Evolutionary conservation across 345 rosid genomes (phyloP).

Genomic region (Eucalyptus victrix): DNA sequence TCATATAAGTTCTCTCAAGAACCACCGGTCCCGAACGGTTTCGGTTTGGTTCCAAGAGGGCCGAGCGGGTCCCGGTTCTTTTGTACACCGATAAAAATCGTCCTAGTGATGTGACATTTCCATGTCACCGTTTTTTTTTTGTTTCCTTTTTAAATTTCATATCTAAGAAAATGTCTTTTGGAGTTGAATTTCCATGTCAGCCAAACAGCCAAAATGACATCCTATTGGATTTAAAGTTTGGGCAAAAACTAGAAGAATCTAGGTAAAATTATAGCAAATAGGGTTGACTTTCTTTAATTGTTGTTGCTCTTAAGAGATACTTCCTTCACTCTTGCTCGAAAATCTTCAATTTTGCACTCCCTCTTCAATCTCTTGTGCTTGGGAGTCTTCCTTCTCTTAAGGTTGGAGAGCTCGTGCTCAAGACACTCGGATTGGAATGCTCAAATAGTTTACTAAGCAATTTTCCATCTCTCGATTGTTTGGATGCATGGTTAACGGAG

Average conservation of each 20-base stretch:
- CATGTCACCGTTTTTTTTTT: not conserved
- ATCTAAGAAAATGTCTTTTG: not conserved
- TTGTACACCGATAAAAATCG: accelerated
- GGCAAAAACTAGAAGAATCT: not conserved
- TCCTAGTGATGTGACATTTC: not conserved
- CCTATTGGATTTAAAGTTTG: not conserved
- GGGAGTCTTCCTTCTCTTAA: not conserved
- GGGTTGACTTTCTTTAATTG: not conserved
- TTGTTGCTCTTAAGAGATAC: not conserved
- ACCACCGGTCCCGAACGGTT: accelerated
- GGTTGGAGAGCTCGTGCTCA: not conserved
- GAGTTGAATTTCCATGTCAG: not conserved
- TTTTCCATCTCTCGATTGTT: not conserved
- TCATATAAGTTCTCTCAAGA: accelerated
- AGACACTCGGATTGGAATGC: not conserved
- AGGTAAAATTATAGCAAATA: not conserved
- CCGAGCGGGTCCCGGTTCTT: no score
- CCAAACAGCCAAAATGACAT: not conserved
- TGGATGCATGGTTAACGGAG: not conserved
- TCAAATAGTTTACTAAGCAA: not conserved
- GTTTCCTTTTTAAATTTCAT: not conserved
- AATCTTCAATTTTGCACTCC: no score
- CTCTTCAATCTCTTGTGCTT: not conserved
- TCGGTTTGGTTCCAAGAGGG: accelerated
- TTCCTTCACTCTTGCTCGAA: not conserved